phyloP scores from a whole-genome alignment of 139 green algal genomes.

The Closterium sp. region DNA sequence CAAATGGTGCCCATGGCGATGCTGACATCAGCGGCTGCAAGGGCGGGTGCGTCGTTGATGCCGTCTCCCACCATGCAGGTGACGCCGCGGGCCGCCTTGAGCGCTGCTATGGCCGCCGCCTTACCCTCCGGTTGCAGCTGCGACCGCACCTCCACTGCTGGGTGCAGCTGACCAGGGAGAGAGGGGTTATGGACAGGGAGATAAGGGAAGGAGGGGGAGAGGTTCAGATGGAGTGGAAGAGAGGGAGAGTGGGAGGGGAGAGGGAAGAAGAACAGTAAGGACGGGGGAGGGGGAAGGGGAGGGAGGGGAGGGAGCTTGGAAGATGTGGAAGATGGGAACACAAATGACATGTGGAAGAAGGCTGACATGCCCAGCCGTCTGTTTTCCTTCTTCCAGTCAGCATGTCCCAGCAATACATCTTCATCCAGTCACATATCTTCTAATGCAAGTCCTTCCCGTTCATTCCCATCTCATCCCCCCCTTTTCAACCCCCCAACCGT shows the following conservation, averaged over 20 bases:
- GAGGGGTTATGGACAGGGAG: neutral
- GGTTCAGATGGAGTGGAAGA: neutral
- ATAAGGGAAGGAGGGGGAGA: too few species aligned
- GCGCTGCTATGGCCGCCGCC: constrained; percentile 24
- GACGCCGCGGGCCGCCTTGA: constrained; percentile 22
- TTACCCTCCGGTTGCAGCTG: constrained; percentile 59
- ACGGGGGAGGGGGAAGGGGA: too few species aligned
- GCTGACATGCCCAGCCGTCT: too few species aligned
- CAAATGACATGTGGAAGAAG: too few species aligned
- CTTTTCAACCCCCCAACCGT: neutral
- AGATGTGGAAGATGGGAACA: too few species aligned
- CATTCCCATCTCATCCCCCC: neutral
- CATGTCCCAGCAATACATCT: neutral
- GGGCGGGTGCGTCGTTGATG: constrained; percentile 68
- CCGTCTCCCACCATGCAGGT: constrained; percentile 67
- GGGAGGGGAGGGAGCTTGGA: neutral
- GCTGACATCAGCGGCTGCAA: constrained; percentile 56
- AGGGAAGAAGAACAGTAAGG: neutral
- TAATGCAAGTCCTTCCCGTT: too few species aligned
- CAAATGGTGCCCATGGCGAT: constrained; percentile 69
- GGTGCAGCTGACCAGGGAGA: neutral
- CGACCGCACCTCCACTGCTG: constrained; percentile 25
- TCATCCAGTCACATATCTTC: too few species aligned
- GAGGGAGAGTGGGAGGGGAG: too few species aligned
- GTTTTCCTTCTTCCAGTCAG: neutral